Evolutionary conservation across 2,329 filamentous ascomycete species (phyloP).

Genomic region (Exserohilum rostratum): DNA sequence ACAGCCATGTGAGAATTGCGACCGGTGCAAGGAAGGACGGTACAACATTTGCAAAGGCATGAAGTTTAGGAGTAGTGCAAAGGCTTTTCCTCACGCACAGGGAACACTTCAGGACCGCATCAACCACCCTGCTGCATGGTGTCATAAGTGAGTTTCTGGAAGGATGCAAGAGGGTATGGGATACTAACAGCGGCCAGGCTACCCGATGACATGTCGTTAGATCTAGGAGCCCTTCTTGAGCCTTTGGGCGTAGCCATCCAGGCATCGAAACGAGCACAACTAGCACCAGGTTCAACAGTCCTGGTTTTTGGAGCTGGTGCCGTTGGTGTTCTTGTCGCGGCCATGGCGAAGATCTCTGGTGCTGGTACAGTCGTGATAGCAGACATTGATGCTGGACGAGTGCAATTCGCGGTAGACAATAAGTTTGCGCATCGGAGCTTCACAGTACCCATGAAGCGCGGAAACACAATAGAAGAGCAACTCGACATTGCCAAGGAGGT

Average conservation of each 20-base stretch:
- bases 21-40: conserved; percentile 60
- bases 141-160: conserved; percentile 55
- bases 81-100: conserved; percentile 66
- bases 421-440: conserved; percentile 56
- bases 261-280: conserved; percentile 61
- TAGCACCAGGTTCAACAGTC: conserved; percentile 56
- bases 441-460: conserved; percentile 55
- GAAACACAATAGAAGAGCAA: conserved; percentile 60
- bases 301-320: conserved; percentile 67
- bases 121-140: conserved; percentile 66
- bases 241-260: conserved; percentile 67
- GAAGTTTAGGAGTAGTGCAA: conserved; percentile 65
- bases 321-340: conserved; percentile 64
- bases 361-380: conserved; percentile 64
- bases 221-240: conserved; percentile 65
- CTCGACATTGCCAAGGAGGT: conserved; percentile 58
- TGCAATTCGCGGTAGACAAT: conserved; percentile 61
- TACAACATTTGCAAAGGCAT: conserved; percentile 68
- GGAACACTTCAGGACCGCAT: conserved; percentile 68
- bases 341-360: conserved; percentile 60
- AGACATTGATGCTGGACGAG: conserved; percentile 63
- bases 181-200: conserved; percentile 43
- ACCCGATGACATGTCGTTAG: conserved; percentile 59
- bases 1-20: conserved; percentile 73
- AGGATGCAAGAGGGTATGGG: neutral